phyloP scores from a whole-genome alignment of 768 basidiomycete genomes.

The Albatrellus ellisii region DNA sequence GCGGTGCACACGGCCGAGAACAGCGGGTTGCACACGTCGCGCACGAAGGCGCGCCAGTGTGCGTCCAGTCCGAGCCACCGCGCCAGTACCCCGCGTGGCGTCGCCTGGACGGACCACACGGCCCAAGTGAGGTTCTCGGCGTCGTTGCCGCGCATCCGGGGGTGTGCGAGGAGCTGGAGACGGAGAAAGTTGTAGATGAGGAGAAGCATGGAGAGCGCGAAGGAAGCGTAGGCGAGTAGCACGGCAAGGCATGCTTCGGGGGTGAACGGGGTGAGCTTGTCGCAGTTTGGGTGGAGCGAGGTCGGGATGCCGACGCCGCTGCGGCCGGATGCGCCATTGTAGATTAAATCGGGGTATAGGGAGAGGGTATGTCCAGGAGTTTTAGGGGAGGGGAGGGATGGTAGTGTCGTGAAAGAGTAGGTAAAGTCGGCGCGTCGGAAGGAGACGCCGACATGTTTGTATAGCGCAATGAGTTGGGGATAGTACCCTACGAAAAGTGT shows the following conservation, averaged over 20 bases:
- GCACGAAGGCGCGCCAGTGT: slow-evolving; percentile 39
- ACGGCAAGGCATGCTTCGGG: too few species aligned
- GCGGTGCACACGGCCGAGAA: slow-evolving; percentile 69
- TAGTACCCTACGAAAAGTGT: slow-evolving; percentile 47
- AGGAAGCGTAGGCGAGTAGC: slow-evolving; percentile 21
- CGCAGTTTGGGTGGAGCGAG: slow-evolving; percentile 14
- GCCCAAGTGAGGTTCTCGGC: slow-evolving; percentile 28
- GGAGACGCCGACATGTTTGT: slow-evolving; percentile 43
- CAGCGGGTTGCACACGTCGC: slow-evolving; percentile 42
- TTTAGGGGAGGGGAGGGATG: slow-evolving; percentile 15
- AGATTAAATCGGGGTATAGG: slow-evolving; percentile 35
- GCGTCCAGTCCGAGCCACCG: slow-evolving; percentile 33
- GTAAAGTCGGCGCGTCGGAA: slow-evolving; percentile 47
- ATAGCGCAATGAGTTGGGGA: slow-evolving; percentile 52
- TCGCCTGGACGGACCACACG: slow-evolving; percentile 32
- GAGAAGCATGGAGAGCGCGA: slow-evolving; percentile 29
- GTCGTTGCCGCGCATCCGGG: slow-evolving; percentile 14
- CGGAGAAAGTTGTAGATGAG: slow-evolving; percentile 19
- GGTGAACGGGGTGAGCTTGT: not conserved
- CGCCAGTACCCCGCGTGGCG: slow-evolving; percentile 29
- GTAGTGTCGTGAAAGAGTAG: slow-evolving; percentile 55
- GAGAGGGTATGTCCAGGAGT: not conserved
- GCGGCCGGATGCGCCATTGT: slow-evolving; percentile 49
- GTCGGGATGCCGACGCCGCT: slow-evolving; percentile 41
- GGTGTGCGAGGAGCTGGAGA: slow-evolving; percentile 19